A percentile compares a stretch with the other conserved stretches of the same genome.
phyloP scores from a whole-genome alignment of 345 rosid species.

The Acer yangbiense region DNA sequence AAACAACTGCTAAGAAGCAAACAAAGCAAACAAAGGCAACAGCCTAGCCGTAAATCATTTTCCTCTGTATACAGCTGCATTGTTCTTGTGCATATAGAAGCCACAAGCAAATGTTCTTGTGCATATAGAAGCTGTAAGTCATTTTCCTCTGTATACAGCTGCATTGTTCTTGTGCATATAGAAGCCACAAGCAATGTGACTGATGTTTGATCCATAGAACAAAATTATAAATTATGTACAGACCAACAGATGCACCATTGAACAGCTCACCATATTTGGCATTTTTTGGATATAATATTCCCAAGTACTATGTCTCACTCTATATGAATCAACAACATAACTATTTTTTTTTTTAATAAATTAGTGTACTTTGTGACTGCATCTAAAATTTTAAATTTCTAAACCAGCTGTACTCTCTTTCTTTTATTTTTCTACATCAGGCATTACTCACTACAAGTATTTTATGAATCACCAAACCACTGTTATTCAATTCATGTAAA shows the following conservation, averaged over 20 bases:
- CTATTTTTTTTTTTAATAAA: neutral
- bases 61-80: neutral
- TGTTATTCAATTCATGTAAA: neutral
- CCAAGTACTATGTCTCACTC: neutral
- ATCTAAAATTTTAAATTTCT: too few relatives aligned
- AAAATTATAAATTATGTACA: neutral
- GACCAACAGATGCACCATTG: conserved; percentile 1
- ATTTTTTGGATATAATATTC: neutral
- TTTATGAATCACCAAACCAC: too few relatives aligned
- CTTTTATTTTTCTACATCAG: too few relatives aligned
- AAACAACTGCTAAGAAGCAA: conserved; percentile 12
- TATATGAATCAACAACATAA: neutral
- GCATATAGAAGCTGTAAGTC: neutral
- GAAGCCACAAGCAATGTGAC: neutral
- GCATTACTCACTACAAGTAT: too few relatives aligned
- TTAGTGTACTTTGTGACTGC: neutral
- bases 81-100: neutral
- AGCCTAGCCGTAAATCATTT: conserved; percentile 5
- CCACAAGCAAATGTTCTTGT: neutral
- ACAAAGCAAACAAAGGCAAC: conserved; percentile 21
- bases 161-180: neutral
- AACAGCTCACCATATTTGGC: neutral
- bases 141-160: neutral
- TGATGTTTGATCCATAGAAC: neutral
- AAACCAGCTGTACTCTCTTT: neutral